Base-by-base conservation (phyloP, 768 basidiomycete genomes). In the Pholiota microspora region DNA sequence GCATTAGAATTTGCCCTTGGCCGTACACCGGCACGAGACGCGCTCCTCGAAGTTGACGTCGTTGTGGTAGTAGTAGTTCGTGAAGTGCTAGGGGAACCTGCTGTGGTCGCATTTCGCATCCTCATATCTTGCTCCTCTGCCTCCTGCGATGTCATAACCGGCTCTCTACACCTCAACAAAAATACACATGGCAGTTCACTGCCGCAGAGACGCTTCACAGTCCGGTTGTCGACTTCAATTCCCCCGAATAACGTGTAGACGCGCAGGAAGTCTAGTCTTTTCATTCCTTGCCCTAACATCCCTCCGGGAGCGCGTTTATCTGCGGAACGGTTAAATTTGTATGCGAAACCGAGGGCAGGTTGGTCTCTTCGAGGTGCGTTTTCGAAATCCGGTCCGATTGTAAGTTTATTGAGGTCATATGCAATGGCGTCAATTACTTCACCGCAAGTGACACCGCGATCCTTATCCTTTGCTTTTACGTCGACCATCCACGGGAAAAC, bases 401-500 rank as follows among this genome's bases (percentile, higher is more conserved):
- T 71, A 42, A 82, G 75, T 16, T 69, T 73, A 54, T 80, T 72
- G 69, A 92, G 64, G 59, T 77, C 75, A 0, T 67, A 59, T 46
- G 77, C 75, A 49, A 91, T 70, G 2, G 56, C 50, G 0, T 65
- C 63, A 80, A 89, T 64, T 79, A 92, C 77, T 64, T 92, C 89
- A 21, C 77, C 78, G 61, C 88, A 77, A 2, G 89, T 91, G n/a
- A 92, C 87, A 0, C 90, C 90, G 7, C 55, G 25, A 8, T 80
- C 77, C 8, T 76, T 2, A 69, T 69, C 44, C 80, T 79, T 64
- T 84, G 91, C 69, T 74, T 79, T 46, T 83, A 79, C 58, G 79
- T 81, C 23, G 81, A 72, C 86, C 64, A 86, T 85, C 91, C 90
- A 92, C 1, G 91, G 90, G 49, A 78, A 83, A 27, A 76, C 70